Conservation (phyloP, 2,329 filamentous ascomycete genomes). For the Colletotrichum sp. region DNA sequence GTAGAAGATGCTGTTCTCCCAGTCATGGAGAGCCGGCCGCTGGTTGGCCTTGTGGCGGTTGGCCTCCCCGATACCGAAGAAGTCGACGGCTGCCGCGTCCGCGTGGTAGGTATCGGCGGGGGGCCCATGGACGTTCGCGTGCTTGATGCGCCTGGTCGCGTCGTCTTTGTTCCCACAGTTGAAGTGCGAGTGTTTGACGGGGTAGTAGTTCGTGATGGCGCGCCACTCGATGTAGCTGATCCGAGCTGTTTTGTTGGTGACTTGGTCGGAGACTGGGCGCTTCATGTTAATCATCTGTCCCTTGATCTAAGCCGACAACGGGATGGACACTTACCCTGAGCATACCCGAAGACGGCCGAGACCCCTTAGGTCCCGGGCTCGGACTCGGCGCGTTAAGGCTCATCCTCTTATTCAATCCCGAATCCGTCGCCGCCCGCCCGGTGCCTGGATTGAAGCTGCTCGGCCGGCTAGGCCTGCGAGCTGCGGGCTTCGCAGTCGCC, state of each 20-base stretch:
- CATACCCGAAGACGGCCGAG: slow-evolving; percentile 61
- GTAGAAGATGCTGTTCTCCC: slow-evolving; percentile 40
- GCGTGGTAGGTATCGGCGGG: slow-evolving; percentile 54
- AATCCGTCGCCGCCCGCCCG: slow-evolving; percentile 50
- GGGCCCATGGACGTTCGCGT: slow-evolving; percentile 72
- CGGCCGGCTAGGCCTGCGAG: slow-evolving; percentile 49
- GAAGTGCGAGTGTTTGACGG: slow-evolving; percentile 60
- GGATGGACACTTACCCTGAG: slow-evolving; percentile 47
- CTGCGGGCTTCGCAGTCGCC: slow-evolving; percentile 34
- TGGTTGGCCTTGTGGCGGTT: slow-evolving; percentile 41
- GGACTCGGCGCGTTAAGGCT: slow-evolving; percentile 77
- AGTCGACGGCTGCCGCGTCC: slow-evolving; percentile 49
- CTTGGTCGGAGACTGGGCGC: slow-evolving; percentile 72
- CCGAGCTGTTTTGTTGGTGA: slow-evolving; percentile 79
- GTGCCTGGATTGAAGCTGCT: slow-evolving; percentile 53
- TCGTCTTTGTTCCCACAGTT: slow-evolving; percentile 47
- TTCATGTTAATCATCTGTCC: background rate
- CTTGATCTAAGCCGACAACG: background rate
- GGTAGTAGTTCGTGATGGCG: slow-evolving; percentile 68
- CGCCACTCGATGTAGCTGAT: slow-evolving; percentile 57
- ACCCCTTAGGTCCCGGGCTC: slow-evolving; percentile 66
- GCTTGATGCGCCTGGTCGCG: slow-evolving; percentile 60
- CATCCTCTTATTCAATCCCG: slow-evolving; percentile 64
- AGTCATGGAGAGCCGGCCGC: slow-evolving; percentile 44
- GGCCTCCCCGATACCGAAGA: slow-evolving; percentile 37